Conservation (phyloP, 23 red algal genomes). For the Cyanidiococcus yangmingshanensis region DNA sequence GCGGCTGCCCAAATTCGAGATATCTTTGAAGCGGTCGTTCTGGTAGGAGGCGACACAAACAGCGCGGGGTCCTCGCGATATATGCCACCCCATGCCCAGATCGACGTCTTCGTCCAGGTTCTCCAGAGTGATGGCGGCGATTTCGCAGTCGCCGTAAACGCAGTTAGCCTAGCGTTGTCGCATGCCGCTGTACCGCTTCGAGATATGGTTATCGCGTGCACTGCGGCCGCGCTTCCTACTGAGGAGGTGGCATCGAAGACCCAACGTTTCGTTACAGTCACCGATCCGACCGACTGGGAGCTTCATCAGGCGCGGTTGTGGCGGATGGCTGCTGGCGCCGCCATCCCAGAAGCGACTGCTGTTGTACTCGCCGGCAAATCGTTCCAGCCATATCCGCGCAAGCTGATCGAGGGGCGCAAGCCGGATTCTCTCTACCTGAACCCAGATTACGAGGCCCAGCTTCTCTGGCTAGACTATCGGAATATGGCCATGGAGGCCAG, state of each 20-base stretch:
- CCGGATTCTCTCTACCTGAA: neutral
- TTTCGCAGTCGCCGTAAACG: conserved; percentile 76
- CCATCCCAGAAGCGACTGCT: neutral
- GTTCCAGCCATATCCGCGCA: neutral
- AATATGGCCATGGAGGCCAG: neutral
- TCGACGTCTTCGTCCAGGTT: conserved; percentile 80
- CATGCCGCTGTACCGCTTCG: conserved; percentile 73
- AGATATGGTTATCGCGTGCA: conserved; percentile 65
- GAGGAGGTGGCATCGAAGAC: neutral
- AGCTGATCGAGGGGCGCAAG: neutral
- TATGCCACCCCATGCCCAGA: conserved; percentile 25
- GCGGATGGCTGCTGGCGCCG: neutral
- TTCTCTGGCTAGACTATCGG: neutral
- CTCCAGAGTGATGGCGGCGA: conserved; percentile 75
- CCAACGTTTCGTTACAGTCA: neutral
- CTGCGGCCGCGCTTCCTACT: neutral
- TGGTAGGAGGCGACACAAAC: conserved; percentile 25
- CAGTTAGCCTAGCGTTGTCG: conserved; percentile 59
- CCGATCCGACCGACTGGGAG: conserved; percentile 9
- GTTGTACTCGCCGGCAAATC: neutral
- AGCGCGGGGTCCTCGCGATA: conserved; percentile 8
- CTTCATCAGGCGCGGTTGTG: neutral
- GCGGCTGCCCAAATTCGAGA: neutral
- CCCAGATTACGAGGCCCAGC: neutral
- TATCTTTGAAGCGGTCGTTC: conserved; percentile 59